Base-by-base conservation (phyloP, 257 asterid genomes). In the Mentha longifolia region DNA sequence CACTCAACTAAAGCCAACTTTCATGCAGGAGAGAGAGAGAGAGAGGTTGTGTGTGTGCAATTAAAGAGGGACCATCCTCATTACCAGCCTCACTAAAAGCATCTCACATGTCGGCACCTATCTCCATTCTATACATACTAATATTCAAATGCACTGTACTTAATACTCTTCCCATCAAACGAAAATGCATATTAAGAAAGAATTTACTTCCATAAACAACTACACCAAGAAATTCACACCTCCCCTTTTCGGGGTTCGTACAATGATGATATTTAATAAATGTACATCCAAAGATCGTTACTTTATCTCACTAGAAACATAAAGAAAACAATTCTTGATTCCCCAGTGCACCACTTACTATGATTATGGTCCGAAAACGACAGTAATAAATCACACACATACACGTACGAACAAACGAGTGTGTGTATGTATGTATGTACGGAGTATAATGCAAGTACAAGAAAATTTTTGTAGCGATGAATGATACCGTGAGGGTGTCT, bases 31-130 rank as follows among this genome's bases (percentile, higher is more conserved):
- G 78, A 77, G 39, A 41, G 69, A 39, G 67, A 58, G 35, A 16
- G 75, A 63, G 79, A 74, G 28, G 35, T 28, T 28, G 31, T 28
- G 31, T 28, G 31, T 1, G 31, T 28, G 46, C 10, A 33, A 56
- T 54, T 60, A 83, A 80, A 75, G 80, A 74, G 81, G 86, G 84
- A 76, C 82, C 88, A 72, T 68, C 69, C 56, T 78, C 77, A 72
- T 85, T 87, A 84, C 77, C 81, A 84, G 74, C 82, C 88, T 79
- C 87, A 82, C 70, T 83, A 50, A 85, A 86, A 80, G 95, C 89
- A 86, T 77, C 87, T 78, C 96, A 89, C 95, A 83, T 84, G 87
- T 76, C 78, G 75, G 77, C 81, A 80, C 77, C 77, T 55, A 52
- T 68, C 75, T 31, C 69, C 72, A 35, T 62, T 75, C 47, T 22